A percentile compares a stretch with the other conserved stretches of the same genome.
These are phyloP conservation scores for Hypomontagnella submonticulosa DNA, from an alignment of 495 filamentous ascomycete species.

Conservation along the genomic window DNA sequence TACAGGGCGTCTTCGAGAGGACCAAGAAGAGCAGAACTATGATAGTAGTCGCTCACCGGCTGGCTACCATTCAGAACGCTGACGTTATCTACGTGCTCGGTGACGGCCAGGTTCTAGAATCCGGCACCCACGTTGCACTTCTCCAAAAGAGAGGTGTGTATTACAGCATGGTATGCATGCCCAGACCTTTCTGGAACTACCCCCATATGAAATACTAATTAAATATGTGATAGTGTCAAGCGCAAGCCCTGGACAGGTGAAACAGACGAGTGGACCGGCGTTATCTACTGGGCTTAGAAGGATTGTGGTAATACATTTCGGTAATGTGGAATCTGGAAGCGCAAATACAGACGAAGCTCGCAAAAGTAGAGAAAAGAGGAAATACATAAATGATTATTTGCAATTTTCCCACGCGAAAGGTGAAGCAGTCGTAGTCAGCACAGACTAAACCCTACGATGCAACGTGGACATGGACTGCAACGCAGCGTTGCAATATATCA, in stretches of 20 bases:
- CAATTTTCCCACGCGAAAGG: constrained; percentile 17
- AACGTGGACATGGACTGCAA: constrained; percentile 4
- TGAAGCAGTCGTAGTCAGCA: constrained; percentile 16
- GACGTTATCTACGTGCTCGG: constrained; percentile 68
- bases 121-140: constrained; percentile 61
- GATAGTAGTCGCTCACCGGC: constrained; percentile 77
- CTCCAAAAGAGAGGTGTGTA: constrained; percentile 64
- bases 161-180: constrained; percentile 63
- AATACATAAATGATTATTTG: constrained; percentile 15
- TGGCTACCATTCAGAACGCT: constrained; percentile 67
- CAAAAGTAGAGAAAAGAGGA: constrained; percentile 15
- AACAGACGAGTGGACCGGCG: not conserved
- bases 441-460: constrained; percentile 38
- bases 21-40: constrained; percentile 73
- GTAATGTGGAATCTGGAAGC: constrained; percentile 19
- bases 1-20: constrained; percentile 77
- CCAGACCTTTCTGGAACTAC: constrained; percentile 12
- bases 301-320: constrained; percentile 12
- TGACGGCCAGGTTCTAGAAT: constrained; percentile 65
- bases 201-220: constrained; percentile 22
- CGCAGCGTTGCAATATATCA: constrained; percentile 34
- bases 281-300: constrained; percentile 17
- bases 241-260: constrained; percentile 61
- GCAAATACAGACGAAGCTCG: constrained; percentile 9
- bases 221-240: constrained; percentile 56